Evolutionary conservation across 2,329 filamentous ascomycete species (phyloP).

Genomic region (Aspergillus pseudonomiae): DNA sequence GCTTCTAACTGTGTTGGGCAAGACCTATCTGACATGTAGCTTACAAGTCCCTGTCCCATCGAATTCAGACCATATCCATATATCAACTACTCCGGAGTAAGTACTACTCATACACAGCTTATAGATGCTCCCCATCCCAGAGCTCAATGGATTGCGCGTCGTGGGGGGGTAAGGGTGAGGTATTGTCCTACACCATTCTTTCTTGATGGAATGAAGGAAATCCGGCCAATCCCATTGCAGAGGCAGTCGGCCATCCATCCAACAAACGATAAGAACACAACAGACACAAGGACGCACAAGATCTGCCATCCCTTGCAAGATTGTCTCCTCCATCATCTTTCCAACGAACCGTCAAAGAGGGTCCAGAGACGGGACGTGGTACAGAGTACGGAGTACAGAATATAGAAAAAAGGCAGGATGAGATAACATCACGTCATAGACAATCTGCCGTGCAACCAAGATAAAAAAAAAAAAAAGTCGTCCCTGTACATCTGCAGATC

Average conservation of each 20-base stretch:
- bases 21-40: background rate
- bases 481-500: constrained; percentile 6
- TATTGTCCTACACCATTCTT: background rate
- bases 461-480: background rate
- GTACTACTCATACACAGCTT: too few relatives aligned
- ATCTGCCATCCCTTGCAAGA: background rate
- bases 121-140: background rate
- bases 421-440: constrained; percentile 1
- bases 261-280: background rate
- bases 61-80: background rate
- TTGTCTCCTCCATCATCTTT: background rate
- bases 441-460: background rate
- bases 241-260: background rate
- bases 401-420: background rate
- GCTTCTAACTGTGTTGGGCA: background rate
- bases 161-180: background rate
- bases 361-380: background rate
- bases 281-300: background rate
- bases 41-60: background rate
- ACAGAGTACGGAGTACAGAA: background rate
- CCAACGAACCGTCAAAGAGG: background rate
- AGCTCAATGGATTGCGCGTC: background rate
- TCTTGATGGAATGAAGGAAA: background rate
- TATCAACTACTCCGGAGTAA: background rate
- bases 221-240: background rate